Percentiles rank a stretch among this genome's conserved stretches.
Evolutionary conservation across 768 basidiomycete genomes (phyloP).

Genomic region (Russula sp.): DNA sequence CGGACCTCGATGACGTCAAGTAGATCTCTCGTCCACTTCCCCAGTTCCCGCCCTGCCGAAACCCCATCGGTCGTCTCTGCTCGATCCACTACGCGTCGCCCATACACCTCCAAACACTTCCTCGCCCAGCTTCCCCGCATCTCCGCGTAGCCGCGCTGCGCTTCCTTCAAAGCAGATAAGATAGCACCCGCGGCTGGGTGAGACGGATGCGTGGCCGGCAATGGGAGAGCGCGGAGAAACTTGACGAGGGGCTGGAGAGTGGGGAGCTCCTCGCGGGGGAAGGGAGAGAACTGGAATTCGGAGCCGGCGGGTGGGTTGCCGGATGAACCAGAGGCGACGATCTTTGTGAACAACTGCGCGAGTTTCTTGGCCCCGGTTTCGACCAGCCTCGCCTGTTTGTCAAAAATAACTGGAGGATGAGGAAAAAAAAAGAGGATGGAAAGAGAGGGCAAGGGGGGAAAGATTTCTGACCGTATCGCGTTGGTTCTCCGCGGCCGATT

Average conservation of each 20-base stretch:
- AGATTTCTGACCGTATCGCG: slow-evolving; percentile 38
- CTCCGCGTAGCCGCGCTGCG: slow-evolving; percentile 76
- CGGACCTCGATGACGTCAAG: slow-evolving; percentile 60
- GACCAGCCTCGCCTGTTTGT: slow-evolving; percentile 62
- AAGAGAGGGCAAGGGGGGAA: background rate
- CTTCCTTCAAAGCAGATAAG: slow-evolving; percentile 58
- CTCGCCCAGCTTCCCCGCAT: slow-evolving; percentile 77
- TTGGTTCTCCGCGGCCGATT: slow-evolving; percentile 47
- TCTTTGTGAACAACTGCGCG: slow-evolving; percentile 74
- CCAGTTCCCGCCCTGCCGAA: slow-evolving; percentile 60
- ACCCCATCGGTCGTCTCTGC: slow-evolving; percentile 64
- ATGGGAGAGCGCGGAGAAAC: slow-evolving; percentile 63
- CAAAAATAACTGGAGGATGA: background rate
- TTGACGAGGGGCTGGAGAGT: slow-evolving; percentile 56
- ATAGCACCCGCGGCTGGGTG: slow-evolving; percentile 69
- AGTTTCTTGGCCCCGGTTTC: slow-evolving; percentile 82
- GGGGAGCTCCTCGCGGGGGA: slow-evolving; percentile 45
- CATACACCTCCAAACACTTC: slow-evolving; percentile 67
- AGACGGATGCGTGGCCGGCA: slow-evolving; percentile 75
- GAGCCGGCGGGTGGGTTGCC: slow-evolving; percentile 60
- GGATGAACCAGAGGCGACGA: slow-evolving; percentile 80
- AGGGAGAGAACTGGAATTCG: slow-evolving; percentile 46
- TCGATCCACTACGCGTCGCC: slow-evolving; percentile 59
- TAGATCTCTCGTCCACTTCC: slow-evolving; percentile 60
- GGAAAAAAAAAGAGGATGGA: too few species aligned